Evolutionary conservation across 140 eudicot species (phyloP).

Genomic region (Ambrosia hybrid): DNA sequence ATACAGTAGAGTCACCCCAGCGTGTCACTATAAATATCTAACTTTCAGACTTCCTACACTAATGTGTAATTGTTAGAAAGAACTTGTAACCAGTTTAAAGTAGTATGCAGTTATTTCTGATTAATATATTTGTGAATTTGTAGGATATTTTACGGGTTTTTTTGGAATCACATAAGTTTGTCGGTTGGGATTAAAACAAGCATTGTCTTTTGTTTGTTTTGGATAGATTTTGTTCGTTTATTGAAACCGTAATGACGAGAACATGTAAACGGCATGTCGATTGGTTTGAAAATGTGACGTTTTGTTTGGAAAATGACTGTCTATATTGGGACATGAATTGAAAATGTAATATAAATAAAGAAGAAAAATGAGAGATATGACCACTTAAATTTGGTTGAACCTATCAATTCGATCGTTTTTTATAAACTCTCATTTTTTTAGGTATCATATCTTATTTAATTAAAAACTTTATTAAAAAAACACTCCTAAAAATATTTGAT

Average conservation of each 20-base stretch:
- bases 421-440: too few species aligned
- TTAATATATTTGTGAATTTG: not conserved
- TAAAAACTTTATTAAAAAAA: too few species aligned
- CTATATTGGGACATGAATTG: too few species aligned
- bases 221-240: not conserved
- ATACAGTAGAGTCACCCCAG: too few species aligned
- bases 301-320: not conserved
- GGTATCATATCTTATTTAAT: too few species aligned
- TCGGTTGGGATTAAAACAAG: conserved; percentile 2
- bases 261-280: conserved; percentile 16
- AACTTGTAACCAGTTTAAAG: not conserved
- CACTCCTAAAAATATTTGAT: too few species aligned
- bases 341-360: not conserved
- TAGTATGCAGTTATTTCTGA: not conserved
- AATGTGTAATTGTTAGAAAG: not conserved
- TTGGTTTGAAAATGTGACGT: conserved; percentile 5
- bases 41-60: not conserved
- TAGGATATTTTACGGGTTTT: not conserved
- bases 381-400: not conserved
- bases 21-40: not conserved
- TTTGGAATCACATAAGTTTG: not conserved
- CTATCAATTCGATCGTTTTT: not conserved
- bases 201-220: not conserved
- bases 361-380: not conserved
- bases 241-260: conserved; percentile 10